Evolutionary conservation across 2,329 filamentous ascomycete genomes (phyloP).

Genomic region (Lecanosticta acicola): DNA sequence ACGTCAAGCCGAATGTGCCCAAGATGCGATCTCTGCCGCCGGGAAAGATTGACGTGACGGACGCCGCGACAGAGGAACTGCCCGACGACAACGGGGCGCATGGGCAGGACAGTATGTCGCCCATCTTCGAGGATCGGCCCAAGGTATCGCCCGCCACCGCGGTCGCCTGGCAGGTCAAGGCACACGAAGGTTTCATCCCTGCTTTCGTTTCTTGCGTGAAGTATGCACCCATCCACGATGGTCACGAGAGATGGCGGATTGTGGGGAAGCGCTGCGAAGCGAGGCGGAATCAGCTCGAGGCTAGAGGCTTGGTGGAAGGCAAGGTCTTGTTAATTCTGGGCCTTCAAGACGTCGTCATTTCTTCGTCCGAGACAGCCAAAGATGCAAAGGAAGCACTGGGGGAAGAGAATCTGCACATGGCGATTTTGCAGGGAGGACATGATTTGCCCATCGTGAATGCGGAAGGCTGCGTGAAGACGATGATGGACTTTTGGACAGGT

Average conservation of each 20-base stretch:
- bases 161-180: conserved; percentile 63
- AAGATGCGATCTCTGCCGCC: conserved; percentile 2
- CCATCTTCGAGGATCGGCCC: conserved; percentile 49
- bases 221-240: conserved; percentile 62
- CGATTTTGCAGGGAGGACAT: conserved; percentile 59
- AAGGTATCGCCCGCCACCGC: conserved; percentile 56
- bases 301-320: conserved; percentile 36
- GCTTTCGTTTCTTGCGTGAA: conserved; percentile 68
- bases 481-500: conserved; percentile 40
- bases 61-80: conserved; percentile 21
- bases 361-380: conserved; percentile 57
- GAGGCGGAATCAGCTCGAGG: conserved; percentile 26
- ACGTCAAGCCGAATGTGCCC: conserved; percentile 4
- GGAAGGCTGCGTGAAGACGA: conserved; percentile 52
- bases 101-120: conserved; percentile 20
- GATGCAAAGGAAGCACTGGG: conserved; percentile 57
- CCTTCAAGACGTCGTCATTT: conserved; percentile 59
- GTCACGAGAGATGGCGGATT: conserved; percentile 56
- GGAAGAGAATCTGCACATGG: conserved; percentile 51
- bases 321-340: conserved; percentile 63
- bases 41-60: conserved; percentile 6
- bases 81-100: conserved; percentile 18
- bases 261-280: conserved; percentile 48
- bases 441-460: conserved; percentile 62
- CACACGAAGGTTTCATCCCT: conserved; percentile 62